phyloP scores from a whole-genome alignment of 352 stramenopile species.

The Globisporangium alternatum region DNA sequence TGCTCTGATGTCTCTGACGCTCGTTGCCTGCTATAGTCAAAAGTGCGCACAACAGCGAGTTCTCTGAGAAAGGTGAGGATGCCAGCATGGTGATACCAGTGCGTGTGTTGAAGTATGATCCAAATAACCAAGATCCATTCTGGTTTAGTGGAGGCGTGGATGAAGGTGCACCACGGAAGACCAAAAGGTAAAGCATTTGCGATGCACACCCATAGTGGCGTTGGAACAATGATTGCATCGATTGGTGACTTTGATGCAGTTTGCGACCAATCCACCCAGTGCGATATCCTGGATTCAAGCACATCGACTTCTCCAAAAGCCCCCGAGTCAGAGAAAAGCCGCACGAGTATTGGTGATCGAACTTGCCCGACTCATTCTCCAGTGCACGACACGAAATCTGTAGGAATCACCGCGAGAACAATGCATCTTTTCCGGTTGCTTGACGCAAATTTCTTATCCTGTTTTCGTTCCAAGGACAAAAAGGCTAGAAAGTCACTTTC shows the following conservation, averaged over 20 bases:
- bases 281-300: constrained; percentile 6
- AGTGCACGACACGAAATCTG: background rate
- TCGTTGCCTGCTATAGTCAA: background rate
- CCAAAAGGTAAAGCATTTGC: constrained; percentile 7
- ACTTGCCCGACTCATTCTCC: constrained; percentile 1
- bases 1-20: background rate
- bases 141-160: constrained; percentile 1
- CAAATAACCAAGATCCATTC: background rate
- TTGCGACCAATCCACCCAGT: constrained; percentile 16
- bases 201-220: background rate
- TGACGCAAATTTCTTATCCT: background rate
- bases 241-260: constrained; percentile 9
- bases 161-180: background rate
- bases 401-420: background rate
- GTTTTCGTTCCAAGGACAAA: constrained; percentile 3
- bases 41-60: constrained; percentile 11
- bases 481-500: constrained; percentile 1
- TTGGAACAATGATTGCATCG: background rate
- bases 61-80: constrained; percentile 12
- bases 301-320: background rate
- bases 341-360: background rate
- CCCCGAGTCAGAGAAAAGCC: background rate
- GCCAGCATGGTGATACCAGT: background rate
- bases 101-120: background rate
- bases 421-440: background rate